A percentile compares a stretch with the other conserved stretches of the same genome.
Evolutionary conservation across 768 basidiomycete species (phyloP).

Genomic region (Tylopilus balloui): DNA sequence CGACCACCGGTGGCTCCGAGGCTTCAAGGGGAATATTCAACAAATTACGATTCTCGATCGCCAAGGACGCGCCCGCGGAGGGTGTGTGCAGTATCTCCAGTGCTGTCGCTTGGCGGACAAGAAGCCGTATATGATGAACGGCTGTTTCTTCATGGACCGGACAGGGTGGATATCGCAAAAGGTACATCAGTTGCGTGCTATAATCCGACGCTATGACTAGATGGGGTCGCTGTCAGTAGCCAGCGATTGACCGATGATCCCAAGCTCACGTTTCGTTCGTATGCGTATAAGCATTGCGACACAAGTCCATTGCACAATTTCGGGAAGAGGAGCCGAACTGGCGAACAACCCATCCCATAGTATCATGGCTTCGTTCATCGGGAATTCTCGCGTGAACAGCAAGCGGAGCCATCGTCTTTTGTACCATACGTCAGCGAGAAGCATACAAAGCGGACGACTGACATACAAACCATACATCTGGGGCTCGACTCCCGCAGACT

Average conservation of each 20-base stretch:
- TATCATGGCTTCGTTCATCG: constrained; percentile 71
- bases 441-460: constrained; percentile 5
- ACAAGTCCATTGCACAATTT: constrained; percentile 81
- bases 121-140: constrained; percentile 58
- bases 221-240: constrained; percentile 12
- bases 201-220: constrained; percentile 86
- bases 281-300: constrained; percentile 95
- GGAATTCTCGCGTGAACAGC: constrained; percentile 90
- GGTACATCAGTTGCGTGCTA: constrained; percentile 72
- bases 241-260: background rate
- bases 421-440: constrained; percentile 11
- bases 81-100: constrained; percentile 72
- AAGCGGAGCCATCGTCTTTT: constrained; percentile 88
- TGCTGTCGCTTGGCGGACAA: constrained; percentile 80
- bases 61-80: constrained; percentile 69
- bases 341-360: constrained; percentile 98
- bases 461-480: constrained; percentile 95
- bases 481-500: constrained; percentile 82
- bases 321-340: constrained; percentile 64
- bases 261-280: constrained; percentile 76
- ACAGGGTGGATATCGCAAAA: constrained; percentile 77
- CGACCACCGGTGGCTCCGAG: constrained; percentile 41
- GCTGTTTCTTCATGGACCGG: constrained; percentile 33
- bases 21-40: constrained; percentile 70
- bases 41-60: constrained; percentile 77